Base-by-base conservation (phyloP, 768 basidiomycete genomes). In the Lentinus brumalis region DNA sequence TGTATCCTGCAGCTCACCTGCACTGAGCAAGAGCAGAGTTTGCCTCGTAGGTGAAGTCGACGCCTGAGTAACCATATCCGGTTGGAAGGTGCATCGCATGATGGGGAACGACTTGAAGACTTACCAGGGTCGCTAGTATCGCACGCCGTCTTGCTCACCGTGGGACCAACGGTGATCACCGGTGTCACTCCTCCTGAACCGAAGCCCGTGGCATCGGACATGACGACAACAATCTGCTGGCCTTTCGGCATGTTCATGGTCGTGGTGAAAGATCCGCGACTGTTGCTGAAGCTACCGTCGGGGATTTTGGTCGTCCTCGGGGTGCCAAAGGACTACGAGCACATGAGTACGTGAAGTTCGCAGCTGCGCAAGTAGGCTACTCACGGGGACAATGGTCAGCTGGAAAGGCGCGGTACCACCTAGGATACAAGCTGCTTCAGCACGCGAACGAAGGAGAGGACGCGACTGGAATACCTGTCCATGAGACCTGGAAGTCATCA, bases 121-220 rank as follows among this genome's bases (percentile, higher is more conserved):
- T 55, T 53, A 26, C 57, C 59, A 3, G 50, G 29, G 35, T 59
- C 58, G 1, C 52, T 21, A 16, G 52, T 50, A 11, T 35, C 35
- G 11, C 35, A 35, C 7, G 6, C 11, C 35, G 11, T 11, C 32
- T 51, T 32, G 15, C 56, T 38, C 21, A 40, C 32, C 14, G 56
- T 26, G 1, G 35, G 50, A 39, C 61, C 61, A 5, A 56, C 53
- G 5, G 53, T 58, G 41, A 63, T 58, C 2, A 57, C n/a, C 5
- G 31, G 32, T 1, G 61, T 59, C 15, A 55, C 41, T 1, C 61
- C 61, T 4, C 90, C 91, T 10, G 85, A 77, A 45, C 76, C 88
- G 69, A 87, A 90, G 1, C 88, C 89, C 31, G 81, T 82, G n/a
- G 84, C 77, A 68, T 92, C 91, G 30, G 87, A 91, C 86, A 92